Conservation (phyloP, 805 yeast species). For the Starmerella vaccinii region DNA sequence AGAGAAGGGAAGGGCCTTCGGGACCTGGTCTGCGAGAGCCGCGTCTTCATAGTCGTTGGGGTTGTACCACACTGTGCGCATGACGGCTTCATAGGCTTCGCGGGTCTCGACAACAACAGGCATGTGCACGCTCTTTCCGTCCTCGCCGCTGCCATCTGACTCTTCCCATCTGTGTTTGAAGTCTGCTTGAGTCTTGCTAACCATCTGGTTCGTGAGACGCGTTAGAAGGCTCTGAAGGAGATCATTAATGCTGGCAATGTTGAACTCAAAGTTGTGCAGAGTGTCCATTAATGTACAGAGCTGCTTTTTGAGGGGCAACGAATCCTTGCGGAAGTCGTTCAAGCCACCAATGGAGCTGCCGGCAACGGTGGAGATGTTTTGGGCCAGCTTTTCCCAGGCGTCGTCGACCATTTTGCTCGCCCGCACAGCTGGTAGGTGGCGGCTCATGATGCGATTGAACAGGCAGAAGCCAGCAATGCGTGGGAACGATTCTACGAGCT, state of each 20-base stretch:
- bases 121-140: slow-evolving; percentile 41
- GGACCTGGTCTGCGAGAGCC: slow-evolving; percentile 32
- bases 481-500: slow-evolving; percentile 32
- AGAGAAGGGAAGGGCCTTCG: slow-evolving; percentile 73
- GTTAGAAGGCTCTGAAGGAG: slow-evolving; percentile 50
- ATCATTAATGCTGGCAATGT: slow-evolving; percentile 50
- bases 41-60: slow-evolving; percentile 38
- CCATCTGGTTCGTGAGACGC: slow-evolving; percentile 47
- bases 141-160: slow-evolving; percentile 52
- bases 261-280: slow-evolving; percentile 60
- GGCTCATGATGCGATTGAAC: slow-evolving; percentile 57
- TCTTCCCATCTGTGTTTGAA: slow-evolving; percentile 49
- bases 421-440: slow-evolving; percentile 49
- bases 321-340: slow-evolving; percentile 21
- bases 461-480: slow-evolving; percentile 67
- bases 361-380: slow-evolving; percentile 27
- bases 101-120: slow-evolving; percentile 61
- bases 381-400: slow-evolving; percentile 60
- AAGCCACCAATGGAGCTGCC: slow-evolving; percentile 27
- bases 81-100: slow-evolving; percentile 51
- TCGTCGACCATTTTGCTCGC: slow-evolving; percentile 57
- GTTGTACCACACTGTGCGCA: slow-evolving; percentile 60
- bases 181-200: slow-evolving; percentile 46
- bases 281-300: slow-evolving; percentile 66
- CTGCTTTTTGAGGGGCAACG: slow-evolving; percentile 40